These are phyloP conservation scores for Aegilops bicornis DNA, from an alignment of 176 grass and related monocot species.

Conservation along the genomic window DNA sequence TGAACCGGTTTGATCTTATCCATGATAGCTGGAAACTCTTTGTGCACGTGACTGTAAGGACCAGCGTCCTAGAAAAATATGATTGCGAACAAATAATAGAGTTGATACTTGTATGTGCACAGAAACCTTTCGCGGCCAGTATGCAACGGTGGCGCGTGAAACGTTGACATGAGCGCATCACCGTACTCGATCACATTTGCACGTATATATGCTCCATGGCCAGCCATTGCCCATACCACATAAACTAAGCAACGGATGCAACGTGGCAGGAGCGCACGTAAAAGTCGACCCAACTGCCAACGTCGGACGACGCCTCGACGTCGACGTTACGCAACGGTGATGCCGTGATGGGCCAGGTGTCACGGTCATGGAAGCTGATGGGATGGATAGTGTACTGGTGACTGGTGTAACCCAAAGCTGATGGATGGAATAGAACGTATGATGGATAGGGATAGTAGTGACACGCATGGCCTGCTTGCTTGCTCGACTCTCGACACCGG, in stretches of 20 bases:
- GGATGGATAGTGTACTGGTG: neutral
- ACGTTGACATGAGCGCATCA: neutral
- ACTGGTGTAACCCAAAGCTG: neutral
- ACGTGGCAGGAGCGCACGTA: neutral
- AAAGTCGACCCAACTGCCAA: neutral
- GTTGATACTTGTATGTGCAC: neutral
- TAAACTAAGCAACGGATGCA: neutral
- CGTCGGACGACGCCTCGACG: neutral
- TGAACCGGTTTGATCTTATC: too few relatives aligned
- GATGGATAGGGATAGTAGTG: neutral
- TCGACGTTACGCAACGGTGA: neutral
- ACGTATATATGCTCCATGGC: neutral
- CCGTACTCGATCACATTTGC: neutral
- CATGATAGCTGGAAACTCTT: too few relatives aligned
- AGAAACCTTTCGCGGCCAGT: too few relatives aligned
- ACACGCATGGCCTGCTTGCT: neutral
- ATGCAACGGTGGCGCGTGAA: neutral
- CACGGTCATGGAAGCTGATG: neutral
- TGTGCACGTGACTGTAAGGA: too few relatives aligned
- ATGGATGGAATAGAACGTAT: neutral
- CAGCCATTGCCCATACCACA: neutral
- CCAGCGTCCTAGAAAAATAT: too few relatives aligned
- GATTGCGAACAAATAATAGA: neutral
- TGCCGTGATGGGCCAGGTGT: neutral
- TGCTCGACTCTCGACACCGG: neutral